Conservation (phyloP, 768 basidiomycete species). For the Pulveroboletus sp. region DNA sequence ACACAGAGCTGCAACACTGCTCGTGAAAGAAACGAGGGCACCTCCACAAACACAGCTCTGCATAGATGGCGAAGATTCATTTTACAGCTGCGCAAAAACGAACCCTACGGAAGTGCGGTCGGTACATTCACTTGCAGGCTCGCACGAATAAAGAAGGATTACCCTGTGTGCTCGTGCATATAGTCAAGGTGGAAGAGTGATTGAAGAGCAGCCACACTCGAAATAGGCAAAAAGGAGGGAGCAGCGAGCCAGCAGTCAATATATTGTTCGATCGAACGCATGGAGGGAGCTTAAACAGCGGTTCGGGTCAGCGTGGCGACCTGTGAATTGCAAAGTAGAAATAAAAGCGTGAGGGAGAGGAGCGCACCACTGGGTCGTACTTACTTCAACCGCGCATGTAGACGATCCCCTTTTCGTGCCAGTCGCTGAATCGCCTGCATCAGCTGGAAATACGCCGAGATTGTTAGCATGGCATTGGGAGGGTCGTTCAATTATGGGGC, state of each 20-base stretch:
- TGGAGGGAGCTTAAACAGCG: constrained; percentile 26
- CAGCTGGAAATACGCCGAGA: constrained; percentile 7
- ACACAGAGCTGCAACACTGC: not conserved
- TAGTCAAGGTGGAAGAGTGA: constrained; percentile 6
- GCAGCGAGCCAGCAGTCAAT: constrained; percentile 20
- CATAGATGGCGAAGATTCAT: constrained; percentile 21
- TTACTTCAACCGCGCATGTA: constrained; percentile 1
- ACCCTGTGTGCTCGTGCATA: constrained; percentile 11
- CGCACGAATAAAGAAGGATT: constrained; percentile 6
- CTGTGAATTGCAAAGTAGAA: constrained; percentile 7
- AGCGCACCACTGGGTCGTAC: too few species aligned
- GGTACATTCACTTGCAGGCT: constrained; percentile 2
- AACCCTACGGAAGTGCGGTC: constrained; percentile 3
- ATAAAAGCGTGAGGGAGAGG: too few species aligned
- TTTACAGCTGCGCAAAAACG: constrained; percentile 20
- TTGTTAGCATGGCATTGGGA: constrained; percentile 6
- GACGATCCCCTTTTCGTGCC: constrained; percentile 1
- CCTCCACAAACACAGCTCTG: constrained; percentile 15
- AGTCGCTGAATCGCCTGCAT: constrained; percentile 18
- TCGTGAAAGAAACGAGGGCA: not conserved
- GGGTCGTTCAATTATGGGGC: constrained; percentile 15
- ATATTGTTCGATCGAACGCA: constrained; percentile 13
- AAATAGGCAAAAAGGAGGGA: constrained; percentile 15
- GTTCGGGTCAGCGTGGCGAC: constrained; percentile 9
- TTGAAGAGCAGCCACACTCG: constrained; percentile 12